A percentile compares a stretch with the other conserved stretches of the same genome.
Evolutionary conservation across 441 rosid genomes (phyloP).

Genomic region (California macrophylla): DNA sequence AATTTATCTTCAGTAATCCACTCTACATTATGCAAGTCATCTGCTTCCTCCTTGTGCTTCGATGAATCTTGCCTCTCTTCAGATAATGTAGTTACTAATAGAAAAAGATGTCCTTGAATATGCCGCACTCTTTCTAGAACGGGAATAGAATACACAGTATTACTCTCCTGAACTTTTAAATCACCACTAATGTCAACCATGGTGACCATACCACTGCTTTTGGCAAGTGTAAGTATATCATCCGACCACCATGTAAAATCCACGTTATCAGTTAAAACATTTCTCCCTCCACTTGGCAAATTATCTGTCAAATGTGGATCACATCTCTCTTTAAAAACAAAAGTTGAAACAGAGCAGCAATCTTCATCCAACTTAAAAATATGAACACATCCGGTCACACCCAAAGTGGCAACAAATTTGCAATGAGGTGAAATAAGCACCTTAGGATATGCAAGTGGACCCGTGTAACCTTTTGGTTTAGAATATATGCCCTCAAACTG

Average conservation of each 20-base stretch:
- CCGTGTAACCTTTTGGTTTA: conserved; percentile 31
- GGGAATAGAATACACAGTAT: conserved; percentile 46
- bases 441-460: conserved; percentile 55
- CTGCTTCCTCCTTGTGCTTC: conserved; percentile 23
- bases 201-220: conserved; percentile 40
- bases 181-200: conserved; percentile 51
- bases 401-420: conserved; percentile 58
- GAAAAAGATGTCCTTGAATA: conserved; percentile 50
- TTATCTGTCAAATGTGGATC: conserved; percentile 26
- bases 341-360: conserved; percentile 30
- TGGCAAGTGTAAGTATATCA: conserved; percentile 51
- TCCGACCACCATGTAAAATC: conserved; percentile 98
- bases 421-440: conserved; percentile 65
- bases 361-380: conserved; percentile 52
- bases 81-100: conserved; percentile 47
- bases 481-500: conserved; percentile 58
- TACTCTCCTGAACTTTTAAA: conserved; percentile 45
- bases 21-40: conserved; percentile 24
- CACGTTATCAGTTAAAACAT: conserved; percentile 35
- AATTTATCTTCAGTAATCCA: conserved; percentile 28
- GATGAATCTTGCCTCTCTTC: conserved; percentile 29
- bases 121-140: conserved; percentile 50
- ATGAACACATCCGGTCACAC: conserved; percentile 53
- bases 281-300: conserved; percentile 21
- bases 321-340: conserved; percentile 28